Percentiles rank a stretch among this genome's conserved stretches.
Evolutionary conservation across 352 stramenopile species (phyloP).

Genomic region (Globisporangium iwayamae): DNA sequence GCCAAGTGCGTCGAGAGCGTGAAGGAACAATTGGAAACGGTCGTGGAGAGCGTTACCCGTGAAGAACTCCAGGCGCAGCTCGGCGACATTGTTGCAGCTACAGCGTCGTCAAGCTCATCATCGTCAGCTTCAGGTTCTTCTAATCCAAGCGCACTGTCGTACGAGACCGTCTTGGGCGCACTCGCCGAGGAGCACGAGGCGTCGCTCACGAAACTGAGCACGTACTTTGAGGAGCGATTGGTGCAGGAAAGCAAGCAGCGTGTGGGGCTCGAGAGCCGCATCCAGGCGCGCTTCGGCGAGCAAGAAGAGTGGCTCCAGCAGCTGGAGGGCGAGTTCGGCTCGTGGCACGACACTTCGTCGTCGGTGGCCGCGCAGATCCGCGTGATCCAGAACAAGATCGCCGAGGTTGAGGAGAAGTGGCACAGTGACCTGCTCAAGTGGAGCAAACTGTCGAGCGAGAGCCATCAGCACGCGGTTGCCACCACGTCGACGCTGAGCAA

Average conservation of each 20-base stretch:
- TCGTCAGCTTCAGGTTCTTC: constrained; percentile 2
- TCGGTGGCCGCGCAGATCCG: constrained; percentile 30
- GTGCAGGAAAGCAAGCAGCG: constrained; percentile 62
- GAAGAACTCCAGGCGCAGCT: constrained; percentile 18
- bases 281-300: constrained; percentile 51
- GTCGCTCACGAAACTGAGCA: constrained; percentile 59
- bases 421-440: constrained; percentile 25
- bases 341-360: constrained; percentile 41
- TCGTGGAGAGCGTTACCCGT: constrained; percentile 14
- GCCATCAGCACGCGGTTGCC: background rate
- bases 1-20: constrained; percentile 23
- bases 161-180: constrained; percentile 46
- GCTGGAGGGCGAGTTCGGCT: constrained; percentile 64
- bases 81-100: constrained; percentile 2
- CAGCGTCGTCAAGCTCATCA: background rate
- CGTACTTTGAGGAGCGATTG: constrained; percentile 62
- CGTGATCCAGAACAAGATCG: constrained; percentile 26
- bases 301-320: constrained; percentile 83
- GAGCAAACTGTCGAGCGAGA: constrained; percentile 20
- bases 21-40: constrained; percentile 19
- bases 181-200: constrained; percentile 70
- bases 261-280: constrained; percentile 50
- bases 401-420: constrained; percentile 28
- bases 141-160: constrained; percentile 24
- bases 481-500: background rate